Conservation (phyloP, 2,329 filamentous ascomycete species). For the Cladosporium sp. region DNA sequence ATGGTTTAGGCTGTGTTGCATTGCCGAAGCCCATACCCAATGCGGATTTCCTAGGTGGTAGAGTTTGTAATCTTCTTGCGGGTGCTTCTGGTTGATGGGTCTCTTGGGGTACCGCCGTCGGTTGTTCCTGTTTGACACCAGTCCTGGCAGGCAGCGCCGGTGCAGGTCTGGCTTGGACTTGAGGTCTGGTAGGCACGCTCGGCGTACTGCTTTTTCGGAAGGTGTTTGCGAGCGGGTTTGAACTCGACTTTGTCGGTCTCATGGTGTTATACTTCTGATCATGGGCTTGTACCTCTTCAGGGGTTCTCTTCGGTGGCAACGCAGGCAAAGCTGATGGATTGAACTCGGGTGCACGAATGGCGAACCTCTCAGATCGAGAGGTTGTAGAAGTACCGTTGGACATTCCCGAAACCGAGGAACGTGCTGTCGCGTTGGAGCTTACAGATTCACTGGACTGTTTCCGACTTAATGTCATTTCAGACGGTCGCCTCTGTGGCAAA, state of each 20-base stretch:
- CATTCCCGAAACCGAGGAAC: constrained; percentile 44
- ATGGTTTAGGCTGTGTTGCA: constrained; percentile 13
- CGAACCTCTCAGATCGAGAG: constrained; percentile 20
- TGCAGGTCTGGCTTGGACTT: not conserved
- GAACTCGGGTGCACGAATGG: constrained; percentile 46
- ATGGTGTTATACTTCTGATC: constrained; percentile 18
- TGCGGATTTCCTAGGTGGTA: constrained; percentile 22
- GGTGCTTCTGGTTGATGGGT: constrained; percentile 3
- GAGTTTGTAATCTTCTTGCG: constrained; percentile 16
- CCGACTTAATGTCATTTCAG: constrained; percentile 32
- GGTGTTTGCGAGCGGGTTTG: not conserved
- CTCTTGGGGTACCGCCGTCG: not conserved
- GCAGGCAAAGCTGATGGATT: constrained; percentile 50
- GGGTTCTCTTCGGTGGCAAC: constrained; percentile 46
- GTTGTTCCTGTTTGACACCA: constrained; percentile 1
- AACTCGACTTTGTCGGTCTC: constrained; percentile 12
- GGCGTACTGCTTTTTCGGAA: constrained; percentile 5
- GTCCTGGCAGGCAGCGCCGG: constrained; percentile 5
- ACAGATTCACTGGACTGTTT: constrained; percentile 46
- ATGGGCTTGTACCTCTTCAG: constrained; percentile 35
- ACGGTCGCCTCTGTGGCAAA: constrained; percentile 40
- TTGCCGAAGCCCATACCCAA: constrained; percentile 24
- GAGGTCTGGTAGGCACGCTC: constrained; percentile 11
- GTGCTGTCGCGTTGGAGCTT: constrained; percentile 43
- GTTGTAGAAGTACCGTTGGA: constrained; percentile 34